Base-by-base conservation (phyloP, 2,329 filamentous ascomycete species). In the Gaeumannomyces sp. region DNA sequence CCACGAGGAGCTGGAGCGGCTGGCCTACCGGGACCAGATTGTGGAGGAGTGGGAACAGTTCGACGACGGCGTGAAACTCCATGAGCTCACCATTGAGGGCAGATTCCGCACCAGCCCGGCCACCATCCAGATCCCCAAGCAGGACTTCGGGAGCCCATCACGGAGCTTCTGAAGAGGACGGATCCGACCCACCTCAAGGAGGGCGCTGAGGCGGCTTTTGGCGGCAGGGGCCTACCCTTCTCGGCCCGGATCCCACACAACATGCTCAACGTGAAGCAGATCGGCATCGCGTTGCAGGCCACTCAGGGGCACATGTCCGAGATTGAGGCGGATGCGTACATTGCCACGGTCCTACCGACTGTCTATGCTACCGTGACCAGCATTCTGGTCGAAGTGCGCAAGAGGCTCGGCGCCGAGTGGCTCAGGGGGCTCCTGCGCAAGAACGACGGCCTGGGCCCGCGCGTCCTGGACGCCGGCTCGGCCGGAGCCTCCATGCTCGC, bases 121-220 rank as follows among this genome's bases (percentile, higher is more conserved):
- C 57, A 96, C 93, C 11, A 75, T 97, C 19, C 81, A 85, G n/a
- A 78, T 97, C 4, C 93, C 94, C 0, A 84, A 85, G 68, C 79
- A 82, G n/a, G 80, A 85, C 3, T 83, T 97, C 57, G 82, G 11
- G 78, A 83, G 4, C 93, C 93, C 0, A 87, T 96, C 25, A 81
- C 85, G 2, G 76, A 84, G 5, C 80, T 97, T 2, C 80, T 98
- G 2, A 81, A 82, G 19, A 80, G 88, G 64, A 85, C 87, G 64
- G 85, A 92, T 65, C 85, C 88, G 59, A 89, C 87, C 65, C 95
- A 99, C 73, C 80, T 98, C 38, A 81, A 83, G 45, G 83, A 89
- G 65, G 83, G 89, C 1, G 91, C 93, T 0, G 86, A 91, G 69
- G 84, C 81, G 59, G 82, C 86, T 0, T 94, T 97, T 73, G 94